Evolutionary conservation across 2,329 filamentous ascomycete genomes (phyloP).

Genomic region (Paraconiothyrium brasiliense): DNA sequence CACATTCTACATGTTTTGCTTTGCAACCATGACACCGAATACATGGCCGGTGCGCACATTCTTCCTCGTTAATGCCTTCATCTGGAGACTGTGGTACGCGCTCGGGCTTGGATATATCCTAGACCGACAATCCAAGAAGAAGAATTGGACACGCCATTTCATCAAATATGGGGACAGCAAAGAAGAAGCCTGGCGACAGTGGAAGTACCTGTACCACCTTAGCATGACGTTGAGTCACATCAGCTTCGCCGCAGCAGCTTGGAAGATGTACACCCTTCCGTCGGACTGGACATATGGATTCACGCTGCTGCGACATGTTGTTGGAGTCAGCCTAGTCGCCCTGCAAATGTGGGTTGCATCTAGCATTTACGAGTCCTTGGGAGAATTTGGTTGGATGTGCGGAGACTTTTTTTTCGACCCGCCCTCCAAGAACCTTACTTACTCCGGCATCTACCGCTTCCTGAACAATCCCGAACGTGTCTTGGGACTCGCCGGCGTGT

Average conservation of each 20-base stretch:
- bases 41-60: conserved; percentile 78
- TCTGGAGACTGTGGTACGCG: conserved; percentile 92
- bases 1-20: conserved; percentile 75
- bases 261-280: conserved; percentile 95
- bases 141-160: conserved; percentile 97
- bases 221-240: conserved; percentile 90
- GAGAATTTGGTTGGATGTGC: conserved; percentile 99
- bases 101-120: conserved; percentile 87
- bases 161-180: conserved; percentile 93
- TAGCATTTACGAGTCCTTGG: conserved; percentile 93
- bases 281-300: conserved; percentile 88
- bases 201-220: conserved; percentile 95
- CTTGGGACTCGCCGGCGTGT: conserved; percentile 91
- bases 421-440: conserved; percentile 81
- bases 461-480: conserved; percentile 97
- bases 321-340: conserved; percentile 81
- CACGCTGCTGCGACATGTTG: conserved; percentile 83
- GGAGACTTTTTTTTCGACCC: conserved; percentile 98
- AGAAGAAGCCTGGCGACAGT: conserved; percentile 94
- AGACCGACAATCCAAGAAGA: conserved; percentile 84
- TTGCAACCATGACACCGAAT: conserved; percentile 80
- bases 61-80: conserved; percentile 81
- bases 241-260: conserved; percentile 88
- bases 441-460: conserved; percentile 97
- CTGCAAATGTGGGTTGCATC: conserved; percentile 92